phyloP scores from a whole-genome alignment of 768 basidiomycete genomes.

The Tulasnella sp. region DNA sequence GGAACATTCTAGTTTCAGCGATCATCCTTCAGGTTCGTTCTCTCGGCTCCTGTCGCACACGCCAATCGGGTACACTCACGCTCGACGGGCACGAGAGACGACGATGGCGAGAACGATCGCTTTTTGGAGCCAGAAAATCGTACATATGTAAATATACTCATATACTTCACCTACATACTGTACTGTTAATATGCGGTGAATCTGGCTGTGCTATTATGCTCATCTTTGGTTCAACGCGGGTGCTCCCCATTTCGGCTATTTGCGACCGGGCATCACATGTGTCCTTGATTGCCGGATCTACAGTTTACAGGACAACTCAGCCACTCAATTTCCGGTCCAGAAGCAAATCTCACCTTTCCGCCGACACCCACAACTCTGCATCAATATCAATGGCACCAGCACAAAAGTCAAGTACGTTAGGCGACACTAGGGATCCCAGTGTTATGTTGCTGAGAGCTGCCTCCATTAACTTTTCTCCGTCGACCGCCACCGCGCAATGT shows the following conservation, averaged over 20 bases:
- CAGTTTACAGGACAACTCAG: slow-evolving; percentile 28
- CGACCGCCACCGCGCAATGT: background rate
- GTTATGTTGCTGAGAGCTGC: background rate
- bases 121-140: no score
- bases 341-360: slow-evolving; percentile 12
- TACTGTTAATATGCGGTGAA: no score
- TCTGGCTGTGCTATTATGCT: no score
- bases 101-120: no score
- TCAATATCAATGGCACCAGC: slow-evolving; percentile 24
- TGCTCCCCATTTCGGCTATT: background rate
- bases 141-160: no score
- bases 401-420: slow-evolving; percentile 16
- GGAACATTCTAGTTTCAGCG: no score
- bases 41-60: no score
- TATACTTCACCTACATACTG: no score
- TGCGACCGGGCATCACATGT: background rate
- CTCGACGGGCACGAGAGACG: no score
- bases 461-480: background rate
- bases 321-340: slow-evolving; percentile 27
- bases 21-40: no score
- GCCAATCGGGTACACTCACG: no score
- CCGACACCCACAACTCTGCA: slow-evolving; percentile 18
- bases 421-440: background rate
- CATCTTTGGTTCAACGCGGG: no score
- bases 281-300: background rate